These are phyloP conservation scores for Ophiostoma sp. DNA, from an alignment of 2,329 filamentous ascomycete genomes.

Conservation along the genomic window DNA sequence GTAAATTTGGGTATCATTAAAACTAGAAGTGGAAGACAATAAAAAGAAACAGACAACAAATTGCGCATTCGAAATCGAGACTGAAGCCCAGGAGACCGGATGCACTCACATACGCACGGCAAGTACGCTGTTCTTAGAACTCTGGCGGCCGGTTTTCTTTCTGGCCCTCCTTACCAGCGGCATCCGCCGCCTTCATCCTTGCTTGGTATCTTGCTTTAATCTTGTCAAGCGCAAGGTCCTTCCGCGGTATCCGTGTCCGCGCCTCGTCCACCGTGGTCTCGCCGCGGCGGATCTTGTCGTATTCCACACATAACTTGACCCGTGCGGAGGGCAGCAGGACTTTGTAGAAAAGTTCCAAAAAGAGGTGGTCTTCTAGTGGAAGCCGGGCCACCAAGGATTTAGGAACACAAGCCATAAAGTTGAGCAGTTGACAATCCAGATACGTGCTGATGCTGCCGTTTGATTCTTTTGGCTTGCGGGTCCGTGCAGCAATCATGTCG, in stretches of 20 bases:
- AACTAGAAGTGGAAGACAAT: no score
- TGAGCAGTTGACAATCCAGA: background rate
- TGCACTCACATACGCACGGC: no score
- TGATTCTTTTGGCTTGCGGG: no score
- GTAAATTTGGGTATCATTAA: no score
- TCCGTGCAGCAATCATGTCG: background rate
- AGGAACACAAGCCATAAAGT: background rate
- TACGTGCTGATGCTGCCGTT: background rate
- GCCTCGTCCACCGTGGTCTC: background rate
- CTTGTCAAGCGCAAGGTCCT: background rate
- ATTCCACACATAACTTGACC: background rate
- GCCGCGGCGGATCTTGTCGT: background rate
- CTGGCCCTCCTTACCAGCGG: background rate
- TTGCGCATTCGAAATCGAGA: no score
- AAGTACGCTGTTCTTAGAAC: no score
- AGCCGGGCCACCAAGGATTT: background rate
- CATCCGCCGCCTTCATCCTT: background rate
- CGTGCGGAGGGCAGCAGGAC: background rate
- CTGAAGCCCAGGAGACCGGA: no score
- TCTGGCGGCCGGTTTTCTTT: background rate
- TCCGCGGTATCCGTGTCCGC: background rate
- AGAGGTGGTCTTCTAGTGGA: background rate
- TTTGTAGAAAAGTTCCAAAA: background rate
- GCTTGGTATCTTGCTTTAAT: background rate
- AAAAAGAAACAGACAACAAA: no score